Evolutionary conservation across 257 asterid genomes (phyloP).

Genomic region (Rauvolfia tetraphylla): DNA sequence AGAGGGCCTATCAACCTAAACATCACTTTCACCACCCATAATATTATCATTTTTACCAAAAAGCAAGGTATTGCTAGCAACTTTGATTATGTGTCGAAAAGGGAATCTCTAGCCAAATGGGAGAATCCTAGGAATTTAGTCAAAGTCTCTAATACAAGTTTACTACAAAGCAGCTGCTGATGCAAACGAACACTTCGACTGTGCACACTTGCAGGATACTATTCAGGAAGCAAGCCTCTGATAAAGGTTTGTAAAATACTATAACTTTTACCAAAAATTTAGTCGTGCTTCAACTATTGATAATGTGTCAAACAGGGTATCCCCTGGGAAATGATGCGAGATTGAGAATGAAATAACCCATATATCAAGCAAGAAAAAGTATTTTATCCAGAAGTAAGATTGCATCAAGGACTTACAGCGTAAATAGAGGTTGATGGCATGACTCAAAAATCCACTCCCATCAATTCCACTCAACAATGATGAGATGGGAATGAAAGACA

Average conservation of each 20-base stretch:
- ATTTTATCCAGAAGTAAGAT: background rate
- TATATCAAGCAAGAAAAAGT: background rate
- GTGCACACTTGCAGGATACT: background rate
- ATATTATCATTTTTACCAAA: background rate
- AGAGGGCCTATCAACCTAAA: background rate
- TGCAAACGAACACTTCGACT: background rate
- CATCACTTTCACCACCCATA: background rate
- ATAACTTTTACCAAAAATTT: background rate
- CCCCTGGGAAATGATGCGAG: background rate
- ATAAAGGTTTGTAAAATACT: background rate
- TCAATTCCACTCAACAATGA: conserved; percentile 72
- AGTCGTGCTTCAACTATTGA: background rate
- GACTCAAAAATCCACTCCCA: conserved; percentile 78
- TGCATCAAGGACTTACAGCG: conserved; percentile 52
- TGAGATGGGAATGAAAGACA: conserved; percentile 70
- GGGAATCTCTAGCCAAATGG: background rate
- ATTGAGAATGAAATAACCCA: background rate
- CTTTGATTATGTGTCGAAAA: background rate
- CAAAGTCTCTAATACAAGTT: too few species aligned
- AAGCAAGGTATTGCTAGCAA: background rate
- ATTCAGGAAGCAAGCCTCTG: background rate
- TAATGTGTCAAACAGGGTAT: background rate
- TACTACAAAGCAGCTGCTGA: background rate
- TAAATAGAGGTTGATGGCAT: conserved; percentile 72
- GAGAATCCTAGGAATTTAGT: background rate